These are phyloP conservation scores for Leishmania lainsoni DNA, from an alignment of 208 protist genomes.

Conservation along the genomic window DNA sequence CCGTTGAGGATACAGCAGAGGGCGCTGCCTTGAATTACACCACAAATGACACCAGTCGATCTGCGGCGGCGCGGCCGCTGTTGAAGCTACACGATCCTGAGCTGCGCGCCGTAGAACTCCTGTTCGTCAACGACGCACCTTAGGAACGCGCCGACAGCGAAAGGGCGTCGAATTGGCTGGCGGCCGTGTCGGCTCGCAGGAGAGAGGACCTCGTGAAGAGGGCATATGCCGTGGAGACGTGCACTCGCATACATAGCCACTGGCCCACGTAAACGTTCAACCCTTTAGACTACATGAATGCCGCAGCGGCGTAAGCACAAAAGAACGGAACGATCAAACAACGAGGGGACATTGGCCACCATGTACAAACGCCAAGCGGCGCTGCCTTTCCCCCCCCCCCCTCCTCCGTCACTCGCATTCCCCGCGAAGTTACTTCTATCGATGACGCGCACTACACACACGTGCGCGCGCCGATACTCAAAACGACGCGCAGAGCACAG, in stretches of 20 bases:
- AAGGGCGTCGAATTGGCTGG: background rate
- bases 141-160: background rate
- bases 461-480: background rate
- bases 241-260: no score
- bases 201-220: background rate
- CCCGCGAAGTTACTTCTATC: background rate
- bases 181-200: no score
- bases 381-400: background rate
- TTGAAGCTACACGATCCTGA: slow-evolving; percentile 25
- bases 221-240: background rate
- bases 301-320: background rate
- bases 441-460: background rate
- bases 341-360: background rate
- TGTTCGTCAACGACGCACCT: slow-evolving; percentile 14
- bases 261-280: background rate
- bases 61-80: slow-evolving; percentile 1
- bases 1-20: background rate
- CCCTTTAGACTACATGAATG: background rate
- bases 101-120: slow-evolving; percentile 31
- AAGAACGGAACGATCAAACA: background rate
- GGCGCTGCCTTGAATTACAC: background rate
- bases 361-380: background rate
- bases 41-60: background rate
- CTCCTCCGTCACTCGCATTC: background rate
- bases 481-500: background rate